A percentile compares a stretch with the other conserved stretches of the same genome.
These are phyloP conservation scores for Carpinus viminea DNA, from an alignment of 306 rosid genomes.

Conservation along the genomic window DNA sequence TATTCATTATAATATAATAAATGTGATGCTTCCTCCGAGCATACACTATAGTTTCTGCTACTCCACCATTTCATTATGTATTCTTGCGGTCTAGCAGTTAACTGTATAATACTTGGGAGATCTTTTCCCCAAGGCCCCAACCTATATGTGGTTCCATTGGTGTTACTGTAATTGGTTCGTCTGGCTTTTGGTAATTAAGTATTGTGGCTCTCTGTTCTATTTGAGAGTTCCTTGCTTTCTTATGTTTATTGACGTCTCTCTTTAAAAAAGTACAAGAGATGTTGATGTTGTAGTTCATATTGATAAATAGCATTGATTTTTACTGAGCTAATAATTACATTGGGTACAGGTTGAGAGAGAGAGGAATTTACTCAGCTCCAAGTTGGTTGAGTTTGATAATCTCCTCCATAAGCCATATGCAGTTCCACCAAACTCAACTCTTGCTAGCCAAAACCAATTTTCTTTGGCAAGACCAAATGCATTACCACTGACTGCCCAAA, in stretches of 20 bases:
- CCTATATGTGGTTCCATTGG: background rate
- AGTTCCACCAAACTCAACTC: constrained; percentile 37
- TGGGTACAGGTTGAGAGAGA: constrained; percentile 83
- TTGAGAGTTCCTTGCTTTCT: background rate
- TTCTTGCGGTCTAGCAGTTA: background rate
- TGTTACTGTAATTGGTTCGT: background rate
- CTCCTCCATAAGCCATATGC: constrained; percentile 56
- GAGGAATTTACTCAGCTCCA: constrained; percentile 67
- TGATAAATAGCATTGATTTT: constrained; percentile 10
- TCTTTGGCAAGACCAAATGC: constrained; percentile 47
- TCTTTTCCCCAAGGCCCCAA: background rate
- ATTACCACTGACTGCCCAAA: constrained; percentile 45
- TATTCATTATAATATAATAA: too few relatives aligned
- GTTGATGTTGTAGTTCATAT: background rate
- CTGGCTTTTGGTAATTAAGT: background rate
- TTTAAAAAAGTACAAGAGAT: background rate
- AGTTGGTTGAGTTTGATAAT: constrained; percentile 69
- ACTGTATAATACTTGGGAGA: background rate
- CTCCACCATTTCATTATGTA: background rate
- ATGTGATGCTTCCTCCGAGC: too few relatives aligned
- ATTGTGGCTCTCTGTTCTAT: background rate
- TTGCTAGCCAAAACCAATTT: constrained; percentile 42
- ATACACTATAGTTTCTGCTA: background rate
- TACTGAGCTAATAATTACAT: constrained; percentile 23
- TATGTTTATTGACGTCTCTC: background rate